These are phyloP conservation scores for Starmerella vaccinii DNA, from an alignment of 805 yeast species.

Conservation along the genomic window DNA sequence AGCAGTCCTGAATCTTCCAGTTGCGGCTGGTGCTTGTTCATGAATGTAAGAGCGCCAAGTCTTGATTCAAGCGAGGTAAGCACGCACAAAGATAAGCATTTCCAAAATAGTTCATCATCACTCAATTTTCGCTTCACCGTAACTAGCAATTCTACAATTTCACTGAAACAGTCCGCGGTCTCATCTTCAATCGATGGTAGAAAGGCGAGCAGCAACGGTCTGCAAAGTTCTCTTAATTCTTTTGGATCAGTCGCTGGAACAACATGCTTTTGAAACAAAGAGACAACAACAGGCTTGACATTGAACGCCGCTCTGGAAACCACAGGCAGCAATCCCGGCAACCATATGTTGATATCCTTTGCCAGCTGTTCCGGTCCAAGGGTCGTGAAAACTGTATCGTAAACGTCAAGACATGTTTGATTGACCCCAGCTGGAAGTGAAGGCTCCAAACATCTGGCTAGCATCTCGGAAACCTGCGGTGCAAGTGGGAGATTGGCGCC, in stretches of 20 bases:
- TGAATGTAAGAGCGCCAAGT: slow-evolving; percentile 75
- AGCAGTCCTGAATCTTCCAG: slow-evolving; percentile 75
- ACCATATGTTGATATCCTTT: slow-evolving; percentile 59
- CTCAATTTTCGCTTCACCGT: slow-evolving; percentile 44
- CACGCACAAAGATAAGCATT: slow-evolving; percentile 60
- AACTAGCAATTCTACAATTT: slow-evolving; percentile 51
- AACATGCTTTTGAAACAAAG: slow-evolving; percentile 47
- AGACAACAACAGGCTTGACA: slow-evolving; percentile 68
- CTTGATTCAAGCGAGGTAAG: slow-evolving; percentile 70
- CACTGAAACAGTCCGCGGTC: slow-evolving; percentile 66
- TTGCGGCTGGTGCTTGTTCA: slow-evolving; percentile 29
- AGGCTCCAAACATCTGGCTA: slow-evolving; percentile 72
- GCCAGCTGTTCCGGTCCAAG: slow-evolving; percentile 49
- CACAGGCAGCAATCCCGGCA: slow-evolving; percentile 85
- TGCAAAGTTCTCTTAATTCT: slow-evolving; percentile 44
- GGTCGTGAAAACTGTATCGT: slow-evolving; percentile 55
- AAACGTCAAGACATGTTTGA: slow-evolving; percentile 71
- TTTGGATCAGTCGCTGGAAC: slow-evolving; percentile 34
- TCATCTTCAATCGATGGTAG: slow-evolving; percentile 90
- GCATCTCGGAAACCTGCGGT: slow-evolving; percentile 52
- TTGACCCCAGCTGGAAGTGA: slow-evolving; percentile 92
- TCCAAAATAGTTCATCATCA: slow-evolving; percentile 80
- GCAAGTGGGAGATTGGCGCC: slow-evolving; percentile 49
- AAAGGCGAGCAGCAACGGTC: slow-evolving; percentile 62
- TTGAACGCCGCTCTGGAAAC: slow-evolving; percentile 82